Percentiles rank a stretch among this genome's conserved stretches.
Conservation (phyloP, 2,329 filamentous ascomycete genomes). For the Aphanoascus verrucosus region DNA sequence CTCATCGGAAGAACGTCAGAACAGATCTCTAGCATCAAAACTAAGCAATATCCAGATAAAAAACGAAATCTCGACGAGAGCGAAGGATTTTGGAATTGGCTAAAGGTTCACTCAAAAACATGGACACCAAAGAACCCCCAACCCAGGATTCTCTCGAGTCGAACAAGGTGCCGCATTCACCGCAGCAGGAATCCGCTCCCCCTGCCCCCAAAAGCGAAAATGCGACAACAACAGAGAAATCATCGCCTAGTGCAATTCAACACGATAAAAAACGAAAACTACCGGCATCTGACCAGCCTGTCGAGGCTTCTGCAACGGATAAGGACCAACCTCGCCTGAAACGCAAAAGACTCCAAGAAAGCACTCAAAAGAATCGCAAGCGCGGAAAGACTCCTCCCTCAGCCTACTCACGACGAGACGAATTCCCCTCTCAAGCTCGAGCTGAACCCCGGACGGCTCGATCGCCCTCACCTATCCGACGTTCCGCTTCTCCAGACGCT, state of each 20-base stretch:
- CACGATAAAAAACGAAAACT: constrained; percentile 7
- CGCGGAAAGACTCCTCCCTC: constrained; percentile 30
- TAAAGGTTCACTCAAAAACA: neutral
- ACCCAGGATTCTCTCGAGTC: neutral
- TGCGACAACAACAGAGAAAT: neutral
- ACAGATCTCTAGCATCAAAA: neutral
- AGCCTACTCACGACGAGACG: constrained; percentile 33
- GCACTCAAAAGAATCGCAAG: constrained; percentile 29
- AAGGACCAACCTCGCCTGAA: constrained; percentile 26
- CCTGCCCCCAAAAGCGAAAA: neutral
- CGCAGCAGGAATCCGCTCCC: neutral
- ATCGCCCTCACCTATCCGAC: constrained; percentile 34
- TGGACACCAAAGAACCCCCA: neutral
- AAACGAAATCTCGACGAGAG: neutral
- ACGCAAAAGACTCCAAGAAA: constrained; percentile 32
- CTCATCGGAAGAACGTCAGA: neutral
- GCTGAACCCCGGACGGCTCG: constrained; percentile 18
- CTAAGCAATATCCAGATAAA: neutral
- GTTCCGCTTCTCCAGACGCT: constrained; percentile 33
- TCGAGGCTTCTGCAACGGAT: constrained; percentile 14
- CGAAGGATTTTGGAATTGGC: neutral
- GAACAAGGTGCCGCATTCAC: neutral
- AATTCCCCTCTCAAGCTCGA: constrained; percentile 20
- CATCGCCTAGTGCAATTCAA: neutral
- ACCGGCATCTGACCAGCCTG: neutral